Evolutionary conservation across 768 basidiomycete species (phyloP).

Genomic region (Ephemerocybe angulata): DNA sequence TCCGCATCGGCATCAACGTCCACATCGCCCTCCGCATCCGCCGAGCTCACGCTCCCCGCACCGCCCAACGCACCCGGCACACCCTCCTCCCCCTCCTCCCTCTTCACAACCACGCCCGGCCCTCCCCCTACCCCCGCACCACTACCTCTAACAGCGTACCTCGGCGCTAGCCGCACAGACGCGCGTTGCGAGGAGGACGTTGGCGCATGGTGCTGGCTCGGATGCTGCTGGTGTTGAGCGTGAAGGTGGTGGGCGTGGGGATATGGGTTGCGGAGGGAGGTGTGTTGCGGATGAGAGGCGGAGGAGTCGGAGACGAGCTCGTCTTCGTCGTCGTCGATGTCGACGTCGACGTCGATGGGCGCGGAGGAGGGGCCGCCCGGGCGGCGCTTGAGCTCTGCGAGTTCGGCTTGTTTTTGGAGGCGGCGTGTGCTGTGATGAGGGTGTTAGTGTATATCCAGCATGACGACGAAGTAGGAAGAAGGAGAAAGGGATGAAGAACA

Average conservation of each 20-base stretch:
- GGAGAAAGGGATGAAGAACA: constrained; percentile 1
- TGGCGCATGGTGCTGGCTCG: not conserved
- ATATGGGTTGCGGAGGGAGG: not conserved
- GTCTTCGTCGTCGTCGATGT: constrained; percentile 19
- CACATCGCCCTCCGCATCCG: constrained; percentile 31
- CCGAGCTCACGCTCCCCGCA: not conserved
- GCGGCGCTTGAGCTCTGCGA: constrained; percentile 47
- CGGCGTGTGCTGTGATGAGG: constrained; percentile 47
- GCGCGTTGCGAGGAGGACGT: not conserved
- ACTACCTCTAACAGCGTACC: too few species aligned
- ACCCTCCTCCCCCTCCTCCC: not conserved
- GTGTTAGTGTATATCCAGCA: not conserved
- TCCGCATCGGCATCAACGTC: constrained; percentile 28
- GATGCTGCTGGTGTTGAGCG: not conserved
- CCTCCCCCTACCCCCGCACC: too few species aligned
- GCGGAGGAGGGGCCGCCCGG: too few species aligned
- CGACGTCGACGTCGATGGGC: too few species aligned
- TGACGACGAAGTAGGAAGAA: constrained; percentile 5
- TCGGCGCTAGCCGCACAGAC: too few species aligned
- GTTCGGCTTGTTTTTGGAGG: constrained; percentile 51
- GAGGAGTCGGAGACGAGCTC: constrained; percentile 22
- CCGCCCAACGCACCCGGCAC: constrained; percentile 3
- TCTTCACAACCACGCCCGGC: constrained; percentile 10
- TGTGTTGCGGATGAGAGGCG: not conserved
- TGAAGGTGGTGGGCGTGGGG: not conserved